Evolutionary conservation across 495 filamentous ascomycete genomes (phyloP), one percentile per base, ranked within the genome.

Genomic region (Penicillium lividum): DNA sequence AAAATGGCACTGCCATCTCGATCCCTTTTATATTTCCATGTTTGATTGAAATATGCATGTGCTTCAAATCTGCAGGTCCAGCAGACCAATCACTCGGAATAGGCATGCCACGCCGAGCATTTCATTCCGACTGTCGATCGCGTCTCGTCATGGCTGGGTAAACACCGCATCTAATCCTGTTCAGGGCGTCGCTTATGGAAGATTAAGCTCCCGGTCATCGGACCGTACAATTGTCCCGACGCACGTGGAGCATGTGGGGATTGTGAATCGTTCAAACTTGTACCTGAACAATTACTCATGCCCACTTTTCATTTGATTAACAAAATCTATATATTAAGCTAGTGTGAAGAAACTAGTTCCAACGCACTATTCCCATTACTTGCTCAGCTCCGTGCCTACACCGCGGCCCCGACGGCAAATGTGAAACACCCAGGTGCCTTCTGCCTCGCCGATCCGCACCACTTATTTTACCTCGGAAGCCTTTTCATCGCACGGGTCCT

Each of bases 401-500:
- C 36, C 51, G 51, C 51, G n/a, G 10, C 1, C 16, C 36, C 34
- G 34, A 53, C 46, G 46, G 46, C 15, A 31, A 25, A 6, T 25
- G 34, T 15, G 15, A 22, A 25, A 55, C 28, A 22, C 22, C 22
- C 22, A 22, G 22, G 22, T 22, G 2, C 62, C 68, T 22, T 69
- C 69, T 7, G 87, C 89, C 36, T 91, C 87, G 45, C 61, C 82
- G 70, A 92, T 84, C 31, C 84, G 69, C 55, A 88, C 84, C 2
- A 91, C 82, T 72, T 88, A 90, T 66, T 92, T 92, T 0, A 83
- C 73, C 15, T 80, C 88, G 53, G 82, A 85, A 47, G 83, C 86
- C 61, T 84, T 87, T 0, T 88, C 89, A 53, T 84, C 78, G 68
- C 81, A 81, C 59, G 90, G 67, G 54, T 84, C 76, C 57, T 67